Conservation (phyloP, 495 filamentous ascomycete species). For the Podospora fimiseda region DNA sequence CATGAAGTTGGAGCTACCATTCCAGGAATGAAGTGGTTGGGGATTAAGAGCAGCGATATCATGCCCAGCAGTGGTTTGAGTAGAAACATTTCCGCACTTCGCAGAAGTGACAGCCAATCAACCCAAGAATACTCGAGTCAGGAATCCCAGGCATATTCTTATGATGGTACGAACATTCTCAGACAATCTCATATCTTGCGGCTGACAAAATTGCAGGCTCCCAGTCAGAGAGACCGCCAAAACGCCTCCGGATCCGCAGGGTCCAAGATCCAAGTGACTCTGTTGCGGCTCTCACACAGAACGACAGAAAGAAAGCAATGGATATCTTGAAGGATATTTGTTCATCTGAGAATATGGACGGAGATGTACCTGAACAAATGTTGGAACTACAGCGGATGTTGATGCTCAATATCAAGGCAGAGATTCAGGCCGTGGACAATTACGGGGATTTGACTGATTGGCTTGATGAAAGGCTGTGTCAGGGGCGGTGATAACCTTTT, state of each 20-base stretch:
- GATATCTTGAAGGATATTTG: constrained; percentile 53
- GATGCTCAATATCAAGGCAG: constrained; percentile 77
- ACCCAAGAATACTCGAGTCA: constrained; percentile 19
- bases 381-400: constrained; percentile 79
- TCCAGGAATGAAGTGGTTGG: constrained; percentile 64
- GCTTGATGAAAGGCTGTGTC: constrained; percentile 47
- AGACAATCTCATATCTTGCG: too few relatives aligned
- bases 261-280: constrained; percentile 8
- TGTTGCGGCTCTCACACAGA: constrained; percentile 45
- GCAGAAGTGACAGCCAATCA: constrained; percentile 3
- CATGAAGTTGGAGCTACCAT: constrained; percentile 60
- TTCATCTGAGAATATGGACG: not conserved
- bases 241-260: constrained; percentile 9
- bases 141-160: constrained; percentile 7
- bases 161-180: constrained; percentile 7
- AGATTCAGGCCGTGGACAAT: constrained; percentile 77
- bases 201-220: not conserved
- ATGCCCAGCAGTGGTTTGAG: constrained; percentile 6
- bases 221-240: constrained; percentile 9
- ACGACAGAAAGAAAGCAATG: constrained; percentile 59
- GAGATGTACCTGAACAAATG: constrained; percentile 40
- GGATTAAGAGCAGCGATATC: constrained; percentile 59
- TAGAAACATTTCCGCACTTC: not conserved
- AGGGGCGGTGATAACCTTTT: not conserved
- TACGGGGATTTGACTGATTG: constrained; percentile 54